Evolutionary conservation across 305 asterid genomes (phyloP).

Genomic region (Solanum hybrid): DNA sequence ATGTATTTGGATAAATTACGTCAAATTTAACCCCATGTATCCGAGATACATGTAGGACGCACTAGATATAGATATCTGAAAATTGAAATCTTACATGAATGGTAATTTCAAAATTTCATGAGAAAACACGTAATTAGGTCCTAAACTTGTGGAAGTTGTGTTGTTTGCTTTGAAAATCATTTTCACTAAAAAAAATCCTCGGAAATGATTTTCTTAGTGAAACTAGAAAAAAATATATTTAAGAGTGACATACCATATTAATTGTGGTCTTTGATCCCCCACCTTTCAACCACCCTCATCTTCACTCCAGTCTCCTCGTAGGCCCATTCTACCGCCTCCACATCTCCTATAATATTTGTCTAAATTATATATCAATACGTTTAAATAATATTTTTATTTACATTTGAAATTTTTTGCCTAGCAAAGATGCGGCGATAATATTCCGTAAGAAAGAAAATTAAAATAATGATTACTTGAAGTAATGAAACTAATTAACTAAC

Average conservation of each 20-base stretch:
- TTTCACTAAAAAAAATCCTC: not conserved
- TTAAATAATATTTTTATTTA: no score
- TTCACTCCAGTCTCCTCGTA: not conserved
- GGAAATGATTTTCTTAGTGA: not conserved
- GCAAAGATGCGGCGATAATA: not conserved
- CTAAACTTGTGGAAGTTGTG: not conserved
- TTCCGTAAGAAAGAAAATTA: not conserved
- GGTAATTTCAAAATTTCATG: no score
- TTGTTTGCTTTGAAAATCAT: not conserved
- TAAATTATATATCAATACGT: no score
- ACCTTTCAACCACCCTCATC: not conserved
- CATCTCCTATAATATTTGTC: not conserved
- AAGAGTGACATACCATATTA: no score
- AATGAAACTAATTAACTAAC: not conserved
- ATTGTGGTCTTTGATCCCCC: not conserved
- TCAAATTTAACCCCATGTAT: no score
- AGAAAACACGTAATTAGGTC: not conserved
- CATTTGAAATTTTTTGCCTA: not conserved
- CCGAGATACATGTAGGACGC: not conserved
- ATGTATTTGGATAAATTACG: no score
- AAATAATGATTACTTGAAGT: not conserved
- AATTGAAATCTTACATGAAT: no score
- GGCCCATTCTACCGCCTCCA: not conserved
- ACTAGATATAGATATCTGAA: no score
- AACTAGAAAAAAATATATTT: not conserved